Conservation (phyloP, 805 yeast genomes). For the Clavispora vitiphila region DNA sequence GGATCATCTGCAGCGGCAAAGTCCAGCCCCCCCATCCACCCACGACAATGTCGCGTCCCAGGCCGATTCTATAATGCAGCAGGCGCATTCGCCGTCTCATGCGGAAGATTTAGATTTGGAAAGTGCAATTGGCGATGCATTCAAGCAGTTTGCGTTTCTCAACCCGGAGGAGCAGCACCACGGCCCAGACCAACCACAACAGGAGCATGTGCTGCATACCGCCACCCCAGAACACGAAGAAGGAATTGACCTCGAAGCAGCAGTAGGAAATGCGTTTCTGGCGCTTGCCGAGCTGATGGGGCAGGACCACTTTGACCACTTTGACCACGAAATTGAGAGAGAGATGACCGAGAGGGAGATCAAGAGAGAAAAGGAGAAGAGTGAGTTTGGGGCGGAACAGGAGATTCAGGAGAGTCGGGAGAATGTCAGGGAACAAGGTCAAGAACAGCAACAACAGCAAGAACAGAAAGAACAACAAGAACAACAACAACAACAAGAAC, state of each 20-base stretch:
- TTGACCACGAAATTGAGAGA: not conserved
- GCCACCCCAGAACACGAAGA: not conserved
- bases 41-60: not conserved
- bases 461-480: too few relatives aligned
- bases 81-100: not conserved
- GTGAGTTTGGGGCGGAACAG: too few relatives aligned
- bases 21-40: not conserved
- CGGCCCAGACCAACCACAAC: not conserved
- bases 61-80: not conserved
- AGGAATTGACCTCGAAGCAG: not conserved
- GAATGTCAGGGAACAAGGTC: too few relatives aligned
- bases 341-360: not conserved
- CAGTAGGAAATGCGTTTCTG: constrained; percentile 1
- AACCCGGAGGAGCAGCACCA: not conserved
- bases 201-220: constrained; percentile 3
- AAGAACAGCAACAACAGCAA: too few relatives aligned
- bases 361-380: not conserved
- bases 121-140: constrained; percentile 36
- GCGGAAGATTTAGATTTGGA: constrained; percentile 16
- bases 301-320: not conserved
- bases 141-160: constrained; percentile 26
- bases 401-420: too few relatives aligned
- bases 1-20: constrained; percentile 1
- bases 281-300: not conserved
- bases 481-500: too few relatives aligned